Percentiles rank a stretch among this genome's conserved stretches.
phyloP scores from a whole-genome alignment of 495 filamentous ascomycete genomes.

The Astrothelium subdiscretum region DNA sequence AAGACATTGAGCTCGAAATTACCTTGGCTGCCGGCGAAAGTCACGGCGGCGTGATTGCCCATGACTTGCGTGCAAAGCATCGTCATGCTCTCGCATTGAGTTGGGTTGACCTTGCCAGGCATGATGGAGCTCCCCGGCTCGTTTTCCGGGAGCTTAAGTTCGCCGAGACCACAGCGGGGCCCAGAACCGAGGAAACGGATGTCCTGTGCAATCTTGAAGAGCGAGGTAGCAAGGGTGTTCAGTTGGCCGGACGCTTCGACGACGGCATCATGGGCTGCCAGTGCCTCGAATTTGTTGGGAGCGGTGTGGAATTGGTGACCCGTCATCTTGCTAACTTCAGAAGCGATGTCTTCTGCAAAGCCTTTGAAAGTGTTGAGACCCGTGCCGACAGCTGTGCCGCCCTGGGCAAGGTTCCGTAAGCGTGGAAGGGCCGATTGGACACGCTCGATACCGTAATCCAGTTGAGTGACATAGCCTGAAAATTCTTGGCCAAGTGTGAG shows the following conservation, averaged over 20 bases:
- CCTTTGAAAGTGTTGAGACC: conserved; percentile 96
- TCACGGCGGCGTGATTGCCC: conserved; percentile 87
- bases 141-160: conserved; percentile 89
- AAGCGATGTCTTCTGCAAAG: conserved; percentile 84
- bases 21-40: conserved; percentile 89
- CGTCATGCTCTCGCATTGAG: conserved; percentile 93
- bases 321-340: conserved; percentile 82
- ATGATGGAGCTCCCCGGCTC: conserved; percentile 96
- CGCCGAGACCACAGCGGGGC: conserved; percentile 88
- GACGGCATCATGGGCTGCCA: conserved; percentile 94
- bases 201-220: conserved; percentile 98
- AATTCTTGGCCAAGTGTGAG: conserved; percentile 96
- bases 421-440: conserved; percentile 73
- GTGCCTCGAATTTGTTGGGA: conserved; percentile 97
- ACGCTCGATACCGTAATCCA: conserved; percentile 80
- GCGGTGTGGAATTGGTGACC: conserved; percentile 90
- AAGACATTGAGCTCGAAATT: conserved; percentile 99
- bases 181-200: conserved; percentile 94
- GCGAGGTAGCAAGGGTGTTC: conserved; percentile 82
- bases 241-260: conserved; percentile 87
- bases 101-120: conserved; percentile 99
- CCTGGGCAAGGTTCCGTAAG: conserved; percentile 80
- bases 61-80: conserved; percentile 98
- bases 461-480: conserved; percentile 91
- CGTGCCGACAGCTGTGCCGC: conserved; percentile 93